Base-by-base conservation (phyloP, 805 yeast species). In the Hanseniaspora singularis region DNA sequence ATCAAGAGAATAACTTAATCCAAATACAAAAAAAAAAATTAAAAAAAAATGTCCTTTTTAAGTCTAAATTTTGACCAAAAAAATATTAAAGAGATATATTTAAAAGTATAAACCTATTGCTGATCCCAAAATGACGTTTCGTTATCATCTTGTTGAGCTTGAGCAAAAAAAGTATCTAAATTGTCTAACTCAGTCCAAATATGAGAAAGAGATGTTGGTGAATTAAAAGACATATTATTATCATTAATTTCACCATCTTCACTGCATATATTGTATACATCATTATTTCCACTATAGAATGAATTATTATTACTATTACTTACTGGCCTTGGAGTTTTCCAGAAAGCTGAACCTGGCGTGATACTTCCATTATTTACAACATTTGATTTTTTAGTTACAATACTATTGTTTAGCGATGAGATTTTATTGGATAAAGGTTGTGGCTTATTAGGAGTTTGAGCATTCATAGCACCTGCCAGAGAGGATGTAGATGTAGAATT, bases 181-280 rank as follows among this genome's bases (percentile, higher is more conserved):
- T 85, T 87, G 56, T 87, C 95, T 52, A 87, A 67, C 11, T 92
- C 92, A 1, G 94, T 94, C 79, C 94, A 81, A 83, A 87, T 85
- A 57, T 86, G 81, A 56, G 88, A 82, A 55, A 87, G 68, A 0
- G 94, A 80, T 0, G 81, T 84, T 6, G 48, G 48, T 23, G 48
- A 44, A 10, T 33, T 37, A 10, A 42, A 36, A 4, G 24, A 19
- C 7, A 15, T 23, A 24, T 36, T 23, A 3, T 11, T 15, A 4
- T 24, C 39, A 24, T 24, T 23, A n/a, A 24, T 22, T 4, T 19
- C 24, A 19, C 11, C 38, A 46, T 76, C 79, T 42, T 76, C 86
- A 2, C 67, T 73, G 14, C 70, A 67, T 0, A 79, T 72, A 0
- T 64, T 67, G 14, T 71, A 59, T 51, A 78, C 81, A 32, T 32